A percentile compares a stretch with the other conserved stretches of the same genome.
Evolutionary conservation across 495 filamentous ascomycete genomes (phyloP).

Genomic region (Lophiotrema nucula): DNA sequence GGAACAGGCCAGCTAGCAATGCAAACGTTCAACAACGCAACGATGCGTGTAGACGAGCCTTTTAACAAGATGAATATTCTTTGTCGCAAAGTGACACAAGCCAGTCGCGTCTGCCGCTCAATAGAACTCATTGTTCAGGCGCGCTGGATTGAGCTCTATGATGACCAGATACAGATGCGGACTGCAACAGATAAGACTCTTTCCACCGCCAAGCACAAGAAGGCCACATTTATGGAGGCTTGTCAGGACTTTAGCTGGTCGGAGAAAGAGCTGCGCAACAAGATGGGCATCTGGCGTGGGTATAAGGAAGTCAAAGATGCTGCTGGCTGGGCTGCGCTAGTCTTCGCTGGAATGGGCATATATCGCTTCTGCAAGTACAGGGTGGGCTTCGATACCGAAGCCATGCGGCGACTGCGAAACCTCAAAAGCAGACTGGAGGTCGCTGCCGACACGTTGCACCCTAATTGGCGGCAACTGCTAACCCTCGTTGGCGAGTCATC

Average conservation of each 20-base stretch:
- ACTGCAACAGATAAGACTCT: background rate
- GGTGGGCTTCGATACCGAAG: slow-evolving; percentile 33
- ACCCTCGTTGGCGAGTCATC: slow-evolving; percentile 7
- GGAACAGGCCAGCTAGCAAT: too few relatives aligned
- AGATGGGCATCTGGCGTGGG: slow-evolving; percentile 41
- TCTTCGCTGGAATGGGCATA: slow-evolving; percentile 41
- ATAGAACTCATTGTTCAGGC: slow-evolving; percentile 35
- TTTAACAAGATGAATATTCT: slow-evolving; percentile 34
- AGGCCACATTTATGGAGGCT: slow-evolving; percentile 29
- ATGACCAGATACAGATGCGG: slow-evolving; percentile 29
- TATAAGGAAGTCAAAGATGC: slow-evolving; percentile 39
- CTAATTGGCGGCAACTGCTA: slow-evolving; percentile 37
- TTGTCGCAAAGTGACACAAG: slow-evolving; percentile 33
- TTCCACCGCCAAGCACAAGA: slow-evolving; percentile 15
- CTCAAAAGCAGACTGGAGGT: slow-evolving; percentile 38
- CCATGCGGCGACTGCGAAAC: slow-evolving; percentile 32
- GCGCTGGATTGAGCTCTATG: slow-evolving; percentile 33
- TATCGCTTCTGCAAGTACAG: slow-evolving; percentile 45
- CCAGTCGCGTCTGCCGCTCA: slow-evolving; percentile 26
- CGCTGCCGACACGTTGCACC: slow-evolving; percentile 42
- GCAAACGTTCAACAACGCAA: too few relatives aligned
- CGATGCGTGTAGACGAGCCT: too few relatives aligned
- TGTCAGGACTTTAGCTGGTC: slow-evolving; percentile 35
- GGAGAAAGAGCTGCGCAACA: slow-evolving; percentile 42
- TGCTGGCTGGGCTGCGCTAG: slow-evolving; percentile 40